A percentile compares a stretch with the other conserved stretches of the same genome.
These are phyloP conservation scores for Kappamyces sp. DNA, from an alignment of 192 early-diverging fungal species.

Conservation along the genomic window DNA sequence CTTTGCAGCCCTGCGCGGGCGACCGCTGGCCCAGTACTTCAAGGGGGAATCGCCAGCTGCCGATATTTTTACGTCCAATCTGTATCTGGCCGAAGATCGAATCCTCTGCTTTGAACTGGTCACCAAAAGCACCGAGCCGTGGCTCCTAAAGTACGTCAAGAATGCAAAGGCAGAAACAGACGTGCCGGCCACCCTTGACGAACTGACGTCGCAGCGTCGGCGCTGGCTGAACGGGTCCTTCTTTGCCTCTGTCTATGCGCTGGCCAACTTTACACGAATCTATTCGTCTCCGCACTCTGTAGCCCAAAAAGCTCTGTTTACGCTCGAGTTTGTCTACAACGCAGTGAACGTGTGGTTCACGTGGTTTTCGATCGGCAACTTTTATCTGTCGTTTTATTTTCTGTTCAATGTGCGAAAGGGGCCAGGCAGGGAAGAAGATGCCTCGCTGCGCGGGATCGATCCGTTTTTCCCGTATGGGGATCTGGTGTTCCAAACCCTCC, in stretches of 20 bases:
- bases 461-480: conserved; percentile 32
- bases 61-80: conserved; percentile 39
- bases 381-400: conserved; percentile 51
- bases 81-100: conserved; percentile 70
- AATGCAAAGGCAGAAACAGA: conserved; percentile 65
- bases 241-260: conserved; percentile 68
- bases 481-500: conserved; percentile 31
- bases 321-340: conserved; percentile 63
- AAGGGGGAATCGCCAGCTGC: conserved; percentile 54
- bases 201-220: conserved; percentile 75
- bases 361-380: conserved; percentile 45
- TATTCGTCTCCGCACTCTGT: conserved; percentile 46
- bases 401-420: conserved; percentile 23
- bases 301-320: conserved; percentile 46
- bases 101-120: conserved; percentile 82
- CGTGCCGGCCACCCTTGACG: conserved; percentile 63
- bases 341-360: conserved; percentile 49
- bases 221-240: conserved; percentile 78
- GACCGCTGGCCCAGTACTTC: conserved; percentile 65
- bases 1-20: conserved; percentile 54
- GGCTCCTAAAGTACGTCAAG: conserved; percentile 65
- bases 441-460: conserved; percentile 35
- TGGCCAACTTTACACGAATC: conserved; percentile 52
- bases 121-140: conserved; percentile 50
- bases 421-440: not conserved